phyloP scores from a whole-genome alignment of 495 filamentous ascomycete species.

The Immersiella caudata region DNA sequence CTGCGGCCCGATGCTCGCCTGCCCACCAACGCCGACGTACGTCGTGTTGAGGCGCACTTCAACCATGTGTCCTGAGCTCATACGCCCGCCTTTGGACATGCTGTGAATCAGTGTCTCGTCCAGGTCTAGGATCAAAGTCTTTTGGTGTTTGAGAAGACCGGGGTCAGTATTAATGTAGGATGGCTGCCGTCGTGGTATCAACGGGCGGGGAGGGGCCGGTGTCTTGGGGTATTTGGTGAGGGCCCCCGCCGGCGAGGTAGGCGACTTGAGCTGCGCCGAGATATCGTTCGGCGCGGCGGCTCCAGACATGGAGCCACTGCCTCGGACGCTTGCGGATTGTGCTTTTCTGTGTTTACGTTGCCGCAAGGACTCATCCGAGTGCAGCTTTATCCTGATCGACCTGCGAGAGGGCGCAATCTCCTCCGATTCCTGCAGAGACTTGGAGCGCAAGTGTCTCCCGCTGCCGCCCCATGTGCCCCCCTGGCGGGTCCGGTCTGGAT shows the following conservation, averaged over 20 bases:
- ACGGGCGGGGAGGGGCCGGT: constrained; percentile 82
- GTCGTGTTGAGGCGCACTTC: constrained; percentile 85
- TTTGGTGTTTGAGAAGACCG: constrained; percentile 60
- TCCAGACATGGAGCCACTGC: constrained; percentile 21
- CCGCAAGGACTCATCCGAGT: constrained; percentile 74
- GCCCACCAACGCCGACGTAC: constrained; percentile 62
- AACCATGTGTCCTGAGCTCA: constrained; percentile 98
- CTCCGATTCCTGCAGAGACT: constrained; percentile 55
- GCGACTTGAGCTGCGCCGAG: constrained; percentile 75
- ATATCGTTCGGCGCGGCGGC: constrained; percentile 41
- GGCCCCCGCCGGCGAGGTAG: constrained; percentile 77
- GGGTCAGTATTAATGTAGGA: constrained; percentile 66
- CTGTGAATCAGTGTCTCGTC: constrained; percentile 98
- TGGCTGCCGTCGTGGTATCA: constrained; percentile 82
- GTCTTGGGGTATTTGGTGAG: constrained; percentile 88
- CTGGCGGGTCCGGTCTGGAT: constrained; percentile 45
- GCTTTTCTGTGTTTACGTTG: constrained; percentile 62
- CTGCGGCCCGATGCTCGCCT: constrained; percentile 73
- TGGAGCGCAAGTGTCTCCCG: constrained; percentile 54
- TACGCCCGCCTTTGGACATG: constrained; percentile 91
- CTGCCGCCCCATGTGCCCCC: constrained; percentile 19
- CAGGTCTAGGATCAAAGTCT: constrained; percentile 92
- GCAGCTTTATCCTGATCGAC: constrained; percentile 87
- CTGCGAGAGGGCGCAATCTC: constrained; percentile 68
- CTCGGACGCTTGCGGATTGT: constrained; percentile 45